Percentiles rank a stretch among this genome's conserved stretches.
Evolutionary conservation across 2,329 filamentous ascomycete species (phyloP).

Genomic region (Emydomyces testavorans): DNA sequence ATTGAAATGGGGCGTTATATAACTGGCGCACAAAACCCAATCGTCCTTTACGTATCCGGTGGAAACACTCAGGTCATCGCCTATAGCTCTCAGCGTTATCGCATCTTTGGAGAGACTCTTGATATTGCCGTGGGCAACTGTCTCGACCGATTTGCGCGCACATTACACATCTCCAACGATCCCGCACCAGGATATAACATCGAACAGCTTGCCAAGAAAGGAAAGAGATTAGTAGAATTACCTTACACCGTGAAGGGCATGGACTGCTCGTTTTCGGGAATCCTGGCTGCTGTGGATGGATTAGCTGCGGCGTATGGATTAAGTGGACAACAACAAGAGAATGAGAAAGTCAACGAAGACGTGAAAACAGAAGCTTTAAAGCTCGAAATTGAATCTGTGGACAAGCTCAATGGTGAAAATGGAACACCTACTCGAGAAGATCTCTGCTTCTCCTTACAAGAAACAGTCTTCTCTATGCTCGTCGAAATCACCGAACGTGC

Average conservation of each 20-base stretch:
- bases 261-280: slow-evolving; percentile 94
- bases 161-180: slow-evolving; percentile 83
- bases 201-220: slow-evolving; percentile 76
- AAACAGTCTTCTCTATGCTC: slow-evolving; percentile 92
- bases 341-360: slow-evolving; percentile 6
- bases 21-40: slow-evolving; percentile 79
- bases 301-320: slow-evolving; percentile 49
- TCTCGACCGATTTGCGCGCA: slow-evolving; percentile 87
- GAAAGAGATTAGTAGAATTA: slow-evolving; percentile 63
- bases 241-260: slow-evolving; percentile 97
- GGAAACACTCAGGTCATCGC: slow-evolving; percentile 98
- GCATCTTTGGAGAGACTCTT: slow-evolving; percentile 94
- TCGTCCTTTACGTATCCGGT: slow-evolving; percentile 89
- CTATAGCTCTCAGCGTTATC: slow-evolving; percentile 85
- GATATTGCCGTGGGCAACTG: slow-evolving; percentile 98
- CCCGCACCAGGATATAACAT: slow-evolving; percentile 97
- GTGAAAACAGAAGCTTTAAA: slow-evolving; percentile 42
- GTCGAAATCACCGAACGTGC: slow-evolving; percentile 97
- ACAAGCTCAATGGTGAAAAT: slow-evolving; percentile 17
- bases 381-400: slow-evolving; percentile 3
- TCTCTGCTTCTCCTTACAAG: slow-evolving; percentile 87
- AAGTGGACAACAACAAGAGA: slow-evolving; percentile 21
- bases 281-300: slow-evolving; percentile 70
- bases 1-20: slow-evolving; percentile 97
- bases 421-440: slow-evolving; percentile 58